Base-by-base conservation (phyloP, 2,329 filamentous ascomycete genomes). In the Tolypocladium cylindrosporum region DNA sequence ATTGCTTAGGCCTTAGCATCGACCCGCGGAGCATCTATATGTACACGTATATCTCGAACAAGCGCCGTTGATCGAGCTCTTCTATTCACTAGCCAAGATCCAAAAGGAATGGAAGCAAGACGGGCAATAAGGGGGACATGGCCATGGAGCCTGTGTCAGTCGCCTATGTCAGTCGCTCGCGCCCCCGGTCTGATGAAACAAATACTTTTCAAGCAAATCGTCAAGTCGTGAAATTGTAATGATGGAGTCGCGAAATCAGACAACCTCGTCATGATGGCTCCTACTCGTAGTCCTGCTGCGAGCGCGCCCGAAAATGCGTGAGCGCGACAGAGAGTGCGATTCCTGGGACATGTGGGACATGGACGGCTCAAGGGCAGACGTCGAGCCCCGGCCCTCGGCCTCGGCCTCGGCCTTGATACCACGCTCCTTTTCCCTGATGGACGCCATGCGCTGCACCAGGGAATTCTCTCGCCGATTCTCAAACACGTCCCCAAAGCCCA, bases 401-500 rank as follows among this genome's bases (percentile, higher is more conserved):
- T 70, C 67, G 13, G 64, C 60, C 27, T 71, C 70, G 8, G 59
- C 61, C 36, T 57, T 65, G 1, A 65, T 57, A 13, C 69, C 71
- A 1, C 66, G 62, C 21, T 73, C 67, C 60, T 74, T 75, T 55
- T 75, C 73, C 11, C 69, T 61, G 56, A 74, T 75, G 1, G 71
- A 73, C 1, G 70, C 70, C 43, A 74, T 69, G 3, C 73, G 71
- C 2, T 72, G 68, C 7, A 71, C 70, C 1, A 66, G 67, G 5
- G 69, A 56, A 3, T 71, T 67, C 4, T 76, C 68, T 40, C 71
- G 72, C 36, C 77, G 75, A 51, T 68, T 71, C 36, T 74, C 72
- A 54, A 78, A 80, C 0, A 80, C 75, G 56, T 79, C 74, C 57
- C 75, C 71, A 68, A 76, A 77, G 62, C 80, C 70, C 42, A 70